phyloP scores from a whole-genome alignment of 495 filamentous ascomycete species.

The Eremomyces bilateralis region DNA sequence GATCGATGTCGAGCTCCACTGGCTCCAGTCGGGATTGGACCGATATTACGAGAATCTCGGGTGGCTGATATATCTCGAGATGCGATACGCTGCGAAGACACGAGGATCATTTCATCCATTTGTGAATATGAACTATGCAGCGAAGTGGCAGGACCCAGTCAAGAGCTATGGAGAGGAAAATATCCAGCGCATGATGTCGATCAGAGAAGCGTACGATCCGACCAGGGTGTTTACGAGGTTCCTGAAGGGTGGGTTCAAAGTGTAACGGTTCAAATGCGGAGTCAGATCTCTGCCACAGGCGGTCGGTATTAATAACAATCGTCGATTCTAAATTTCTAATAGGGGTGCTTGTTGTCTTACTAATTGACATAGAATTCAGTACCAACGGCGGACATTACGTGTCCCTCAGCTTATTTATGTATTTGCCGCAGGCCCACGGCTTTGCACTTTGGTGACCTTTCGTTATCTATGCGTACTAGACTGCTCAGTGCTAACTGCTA shows the following conservation, averaged over 20 bases:
- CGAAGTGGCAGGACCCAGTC: neutral
- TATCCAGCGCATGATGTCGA: neutral
- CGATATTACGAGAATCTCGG: neutral
- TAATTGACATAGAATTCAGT: too few relatives aligned
- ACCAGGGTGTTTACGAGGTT: neutral
- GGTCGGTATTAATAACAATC: too few relatives aligned
- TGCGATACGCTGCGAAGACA: neutral
- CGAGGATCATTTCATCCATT: neutral
- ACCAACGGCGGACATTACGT: too few relatives aligned
- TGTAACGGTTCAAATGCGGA: too few relatives aligned
- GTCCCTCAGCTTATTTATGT: too few relatives aligned
- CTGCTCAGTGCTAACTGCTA: too few relatives aligned
- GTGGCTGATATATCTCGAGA: neutral
- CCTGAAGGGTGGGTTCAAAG: neutral
- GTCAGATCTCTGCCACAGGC: too few relatives aligned
- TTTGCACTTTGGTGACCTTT: too few relatives aligned
- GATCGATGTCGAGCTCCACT: neutral
- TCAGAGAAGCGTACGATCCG: neutral
- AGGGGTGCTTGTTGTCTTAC: too few relatives aligned
- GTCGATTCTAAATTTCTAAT: too few relatives aligned
- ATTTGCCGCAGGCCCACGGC: too few relatives aligned
- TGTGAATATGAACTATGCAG: neutral
- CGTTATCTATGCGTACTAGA: too few relatives aligned
- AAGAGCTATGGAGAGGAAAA: neutral
- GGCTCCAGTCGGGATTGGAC: neutral